Evolutionary conservation across 2,329 filamentous ascomycete species (phyloP).

Genomic region (Achaetomium macrosporum): DNA sequence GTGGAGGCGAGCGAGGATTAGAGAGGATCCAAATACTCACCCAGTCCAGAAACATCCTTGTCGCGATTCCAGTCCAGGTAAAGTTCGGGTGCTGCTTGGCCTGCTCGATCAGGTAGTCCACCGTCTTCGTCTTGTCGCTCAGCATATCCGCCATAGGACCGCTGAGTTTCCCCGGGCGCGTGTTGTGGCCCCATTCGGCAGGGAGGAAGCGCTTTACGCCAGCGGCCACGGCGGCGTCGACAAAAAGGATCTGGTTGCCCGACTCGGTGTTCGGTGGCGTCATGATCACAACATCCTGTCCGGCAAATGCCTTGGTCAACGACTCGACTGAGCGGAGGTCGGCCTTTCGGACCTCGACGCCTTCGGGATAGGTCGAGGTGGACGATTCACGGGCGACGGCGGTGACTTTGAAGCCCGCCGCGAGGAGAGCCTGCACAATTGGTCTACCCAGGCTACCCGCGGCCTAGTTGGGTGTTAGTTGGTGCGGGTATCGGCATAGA

Average conservation of each 20-base stretch:
- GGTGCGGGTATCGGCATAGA: neutral
- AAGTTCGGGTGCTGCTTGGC: conserved; percentile 40
- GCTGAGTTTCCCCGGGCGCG: conserved; percentile 28
- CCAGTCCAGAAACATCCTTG: conserved; percentile 56
- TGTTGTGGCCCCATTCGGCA: conserved; percentile 41
- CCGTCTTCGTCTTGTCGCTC: conserved; percentile 25
- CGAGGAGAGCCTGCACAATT: conserved; percentile 26
- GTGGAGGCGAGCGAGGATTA: too few species aligned
- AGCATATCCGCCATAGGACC: conserved; percentile 21
- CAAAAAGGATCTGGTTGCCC: conserved; percentile 44
- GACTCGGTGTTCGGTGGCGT: conserved; percentile 36
- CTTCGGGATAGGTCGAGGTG: conserved; percentile 29
- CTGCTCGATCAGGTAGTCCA: conserved; percentile 46
- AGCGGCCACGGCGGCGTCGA: conserved; percentile 50
- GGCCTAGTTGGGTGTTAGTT: conserved; percentile 18
- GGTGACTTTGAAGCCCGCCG: conserved; percentile 41
- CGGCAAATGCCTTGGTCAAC: conserved; percentile 42
- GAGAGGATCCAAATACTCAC: too few species aligned
- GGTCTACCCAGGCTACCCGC: conserved; percentile 30
- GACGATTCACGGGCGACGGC: conserved; percentile 45
- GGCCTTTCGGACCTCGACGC: conserved; percentile 37
- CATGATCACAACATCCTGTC: conserved; percentile 50
- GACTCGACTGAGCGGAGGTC: conserved; percentile 41
- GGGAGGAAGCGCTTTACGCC: conserved; percentile 54
- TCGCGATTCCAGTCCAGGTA: conserved; percentile 53